phyloP scores from a whole-genome alignment of 139 green algal genomes.

The Astrephomene gubernaculifera region DNA sequence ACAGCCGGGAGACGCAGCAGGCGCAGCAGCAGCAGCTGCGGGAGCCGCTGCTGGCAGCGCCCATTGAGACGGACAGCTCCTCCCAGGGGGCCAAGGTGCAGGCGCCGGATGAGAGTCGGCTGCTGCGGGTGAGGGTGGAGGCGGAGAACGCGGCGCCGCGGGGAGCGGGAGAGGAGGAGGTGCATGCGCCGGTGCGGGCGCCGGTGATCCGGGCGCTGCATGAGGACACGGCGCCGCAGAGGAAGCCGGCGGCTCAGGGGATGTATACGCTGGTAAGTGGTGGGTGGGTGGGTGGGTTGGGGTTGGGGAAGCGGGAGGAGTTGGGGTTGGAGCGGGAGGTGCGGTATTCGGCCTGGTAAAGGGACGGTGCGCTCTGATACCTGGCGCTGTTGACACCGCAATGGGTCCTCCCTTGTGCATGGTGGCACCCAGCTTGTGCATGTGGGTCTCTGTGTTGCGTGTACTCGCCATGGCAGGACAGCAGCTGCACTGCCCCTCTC shows the following conservation, averaged over 20 bases:
- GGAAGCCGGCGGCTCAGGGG: not conserved
- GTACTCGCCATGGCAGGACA: too few relatives aligned
- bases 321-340: too few relatives aligned
- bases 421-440: too few relatives aligned
- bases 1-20: not conserved
- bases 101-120: not conserved
- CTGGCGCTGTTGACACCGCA: too few relatives aligned
- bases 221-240: not conserved
- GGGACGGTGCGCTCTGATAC: too few relatives aligned
- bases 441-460: too few relatives aligned
- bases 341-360: too few relatives aligned
- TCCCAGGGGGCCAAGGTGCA: not conserved
- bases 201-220: not conserved
- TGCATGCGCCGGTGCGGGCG: not conserved
- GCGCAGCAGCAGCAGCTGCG: not conserved
- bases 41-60: not conserved
- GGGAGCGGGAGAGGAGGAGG: not conserved
- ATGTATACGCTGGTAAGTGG: constrained; percentile 29
- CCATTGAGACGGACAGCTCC: constrained; percentile 10
- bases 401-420: too few relatives aligned
- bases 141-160: not conserved
- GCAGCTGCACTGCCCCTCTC: too few relatives aligned
- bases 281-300: not conserved
- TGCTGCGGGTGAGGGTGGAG: too few relatives aligned
- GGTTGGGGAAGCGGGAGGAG: too few relatives aligned